phyloP scores from a whole-genome alignment of 208 protist species.

The Leptomonas pyrrhocoris region DNA sequence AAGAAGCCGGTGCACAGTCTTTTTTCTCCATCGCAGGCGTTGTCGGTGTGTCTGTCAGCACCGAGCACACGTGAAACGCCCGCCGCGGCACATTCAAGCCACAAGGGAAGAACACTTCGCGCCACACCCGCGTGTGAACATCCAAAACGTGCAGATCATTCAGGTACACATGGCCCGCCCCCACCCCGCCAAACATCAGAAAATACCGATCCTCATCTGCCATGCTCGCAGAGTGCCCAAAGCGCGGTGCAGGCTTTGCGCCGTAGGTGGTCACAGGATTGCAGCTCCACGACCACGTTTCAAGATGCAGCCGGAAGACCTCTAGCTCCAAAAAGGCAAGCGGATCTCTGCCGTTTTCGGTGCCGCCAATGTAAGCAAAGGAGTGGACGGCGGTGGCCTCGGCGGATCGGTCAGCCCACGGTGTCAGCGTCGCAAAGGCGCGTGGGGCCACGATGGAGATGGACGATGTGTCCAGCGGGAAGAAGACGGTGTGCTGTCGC shows the following conservation, averaged over 20 bases:
- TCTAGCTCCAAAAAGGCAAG: slow-evolving; percentile 55
- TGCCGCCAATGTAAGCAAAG: slow-evolving; percentile 78
- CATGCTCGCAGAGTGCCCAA: slow-evolving; percentile 61
- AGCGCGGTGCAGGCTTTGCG: slow-evolving; percentile 61
- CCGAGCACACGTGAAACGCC: slow-evolving; percentile 55
- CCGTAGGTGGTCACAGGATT: slow-evolving; percentile 57
- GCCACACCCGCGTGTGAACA: slow-evolving; percentile 66
- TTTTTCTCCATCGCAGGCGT: neutral
- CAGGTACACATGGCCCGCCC: slow-evolving; percentile 40
- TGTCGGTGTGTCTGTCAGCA: slow-evolving; percentile 16
- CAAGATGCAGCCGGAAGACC: slow-evolving; percentile 42
- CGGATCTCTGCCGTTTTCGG: slow-evolving; percentile 54
- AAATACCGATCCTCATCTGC: slow-evolving; percentile 36
- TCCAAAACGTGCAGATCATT: slow-evolving; percentile 74
- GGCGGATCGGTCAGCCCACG: slow-evolving; percentile 34
- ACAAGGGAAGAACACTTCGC: slow-evolving; percentile 75
- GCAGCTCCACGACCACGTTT: slow-evolving; percentile 29
- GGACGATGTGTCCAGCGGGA: slow-evolving; percentile 39
- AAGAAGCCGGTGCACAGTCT: neutral
- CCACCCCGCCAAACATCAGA: slow-evolving; percentile 76
- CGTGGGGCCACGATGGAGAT: slow-evolving; percentile 36
- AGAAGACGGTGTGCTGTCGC: slow-evolving; percentile 45
- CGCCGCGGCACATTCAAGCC: slow-evolving; percentile 47
- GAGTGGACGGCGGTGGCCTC: slow-evolving; percentile 21
- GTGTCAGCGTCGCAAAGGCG: slow-evolving; percentile 66